Percentiles rank a stretch among this genome's conserved stretches.
phyloP scores from a whole-genome alignment of 352 stramenopile species.

The Elongisporangium anandrum region DNA sequence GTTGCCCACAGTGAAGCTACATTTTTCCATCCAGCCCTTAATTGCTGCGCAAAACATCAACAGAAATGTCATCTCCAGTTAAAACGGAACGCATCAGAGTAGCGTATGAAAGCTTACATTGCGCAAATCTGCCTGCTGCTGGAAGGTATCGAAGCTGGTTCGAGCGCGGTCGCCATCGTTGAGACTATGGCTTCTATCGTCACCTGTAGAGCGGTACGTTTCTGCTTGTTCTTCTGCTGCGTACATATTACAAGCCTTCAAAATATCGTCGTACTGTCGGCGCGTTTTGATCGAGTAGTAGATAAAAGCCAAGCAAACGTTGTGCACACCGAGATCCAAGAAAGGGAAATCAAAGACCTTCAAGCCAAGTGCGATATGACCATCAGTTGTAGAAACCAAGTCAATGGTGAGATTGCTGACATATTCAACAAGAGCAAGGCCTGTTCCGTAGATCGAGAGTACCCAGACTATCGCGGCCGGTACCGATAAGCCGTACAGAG shows the following conservation, averaged over 20 bases:
- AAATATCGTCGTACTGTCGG: constrained; percentile 66
- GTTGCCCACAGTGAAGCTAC: constrained; percentile 56
- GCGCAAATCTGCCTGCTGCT: constrained; percentile 40
- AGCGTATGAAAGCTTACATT: constrained; percentile 24
- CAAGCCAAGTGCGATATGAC: constrained; percentile 55
- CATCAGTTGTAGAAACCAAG: constrained; percentile 26
- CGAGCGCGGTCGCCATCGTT: constrained; percentile 11
- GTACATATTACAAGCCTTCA: constrained; percentile 10
- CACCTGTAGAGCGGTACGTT: constrained; percentile 2
- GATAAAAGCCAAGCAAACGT: constrained; percentile 71
- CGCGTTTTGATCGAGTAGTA: constrained; percentile 76
- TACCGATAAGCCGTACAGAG: constrained; percentile 52
- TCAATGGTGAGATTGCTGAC: constrained; percentile 59
- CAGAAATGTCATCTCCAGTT: not conserved
- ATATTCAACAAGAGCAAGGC: constrained; percentile 58
- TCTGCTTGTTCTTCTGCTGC: constrained; percentile 7
- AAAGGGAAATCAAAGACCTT: constrained; percentile 71
- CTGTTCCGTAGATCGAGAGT: constrained; percentile 60
- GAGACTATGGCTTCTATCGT: not conserved
- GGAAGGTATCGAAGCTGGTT: constrained; percentile 31
- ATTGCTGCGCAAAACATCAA: constrained; percentile 23
- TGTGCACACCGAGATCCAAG: constrained; percentile 71
- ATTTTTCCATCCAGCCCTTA: constrained; percentile 47
- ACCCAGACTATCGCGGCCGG: constrained; percentile 49
- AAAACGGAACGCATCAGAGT: not conserved